Conservation (phyloP, 2,329 filamentous ascomycete genomes). For the Fusarium nodosum region DNA sequence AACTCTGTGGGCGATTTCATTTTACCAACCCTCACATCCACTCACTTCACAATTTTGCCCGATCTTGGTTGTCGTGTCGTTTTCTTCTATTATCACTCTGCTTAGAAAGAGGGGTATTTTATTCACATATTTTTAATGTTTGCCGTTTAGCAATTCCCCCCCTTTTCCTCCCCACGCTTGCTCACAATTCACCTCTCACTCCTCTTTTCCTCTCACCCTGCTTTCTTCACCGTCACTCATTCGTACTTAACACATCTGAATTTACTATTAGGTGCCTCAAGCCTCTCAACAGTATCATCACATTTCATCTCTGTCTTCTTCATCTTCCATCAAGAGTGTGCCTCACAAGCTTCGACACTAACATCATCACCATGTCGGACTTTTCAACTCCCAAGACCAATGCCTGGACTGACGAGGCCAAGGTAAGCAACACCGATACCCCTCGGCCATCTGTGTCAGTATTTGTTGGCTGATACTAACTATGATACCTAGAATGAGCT, state of each 20-base stretch:
- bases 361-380: conserved; percentile 46
- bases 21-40: not conserved
- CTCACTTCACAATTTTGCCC: not conserved
- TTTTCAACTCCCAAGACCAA: conserved; percentile 42
- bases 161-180: not conserved
- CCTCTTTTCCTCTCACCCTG: not conserved
- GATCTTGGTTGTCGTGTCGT: conserved; percentile 2
- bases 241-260: not conserved
- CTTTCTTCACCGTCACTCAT: not conserved
- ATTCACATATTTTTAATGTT: not conserved
- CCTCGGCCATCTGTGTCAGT: not conserved
- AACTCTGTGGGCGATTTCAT: not conserved
- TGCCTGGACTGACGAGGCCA: conserved; percentile 57
- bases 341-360: not conserved
- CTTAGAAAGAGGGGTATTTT: not conserved
- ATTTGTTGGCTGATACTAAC: not conserved
- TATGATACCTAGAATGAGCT: conserved; percentile 52
- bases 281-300: not conserved
- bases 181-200: not conserved
- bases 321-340: not conserved
- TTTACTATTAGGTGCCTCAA: no score
- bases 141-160: not conserved
- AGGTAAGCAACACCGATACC: conserved; percentile 49
- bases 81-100: not conserved
- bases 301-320: not conserved